Base-by-base conservation (phyloP, 2,329 filamentous ascomycete species). In the Trichoderma hamatum region DNA sequence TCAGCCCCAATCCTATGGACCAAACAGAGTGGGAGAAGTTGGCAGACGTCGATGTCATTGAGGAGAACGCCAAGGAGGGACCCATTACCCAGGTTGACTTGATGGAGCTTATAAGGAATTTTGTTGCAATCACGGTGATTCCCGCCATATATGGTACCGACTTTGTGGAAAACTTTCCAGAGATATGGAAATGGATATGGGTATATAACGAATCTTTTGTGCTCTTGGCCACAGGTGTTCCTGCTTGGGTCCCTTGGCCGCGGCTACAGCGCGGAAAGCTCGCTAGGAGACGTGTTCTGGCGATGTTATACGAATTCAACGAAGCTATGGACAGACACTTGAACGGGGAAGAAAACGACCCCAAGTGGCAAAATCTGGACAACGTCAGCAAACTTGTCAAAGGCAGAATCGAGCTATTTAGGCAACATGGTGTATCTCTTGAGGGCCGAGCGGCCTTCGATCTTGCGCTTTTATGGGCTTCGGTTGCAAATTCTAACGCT, bases 91-190 rank as follows among this genome's bases (percentile, higher is more conserved):
- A 80, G 24, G 76, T 74, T 1, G 78, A 81, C 36, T 71, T 80
- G 55, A 74, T 76, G 52, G 75, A 76, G 24, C 70, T 82, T 34
- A 72, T 77, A 3, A 78, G 76, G 16, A 78, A 78, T 68, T 82
- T 80, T 68, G 74, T 80, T 10, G 78, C 78, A 30, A 74, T 73
- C 24, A 77, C 79, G 2, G 76, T 79, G 10, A 80, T 76, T 14
- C 71, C 74, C 3, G 75, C 78, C 2, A 73, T 82, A 5, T 78
- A 81, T 58, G 81, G 81, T n/a, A 78, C 77, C 3, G 78, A 82
- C 69, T 81, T 82, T 72, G 75, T 81, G 55, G 76, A 81, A 32
- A 80, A 82, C 71, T 82, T 79, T 16, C 76, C 79, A 3, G 77
- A 80, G 0, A 76, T 82, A 24, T 80, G 79, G 75, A 71, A 78